A percentile compares a stretch with the other conserved stretches of the same genome.
Conservation (phyloP, 495 filamentous ascomycete genomes). For the Penicillium taxi region DNA sequence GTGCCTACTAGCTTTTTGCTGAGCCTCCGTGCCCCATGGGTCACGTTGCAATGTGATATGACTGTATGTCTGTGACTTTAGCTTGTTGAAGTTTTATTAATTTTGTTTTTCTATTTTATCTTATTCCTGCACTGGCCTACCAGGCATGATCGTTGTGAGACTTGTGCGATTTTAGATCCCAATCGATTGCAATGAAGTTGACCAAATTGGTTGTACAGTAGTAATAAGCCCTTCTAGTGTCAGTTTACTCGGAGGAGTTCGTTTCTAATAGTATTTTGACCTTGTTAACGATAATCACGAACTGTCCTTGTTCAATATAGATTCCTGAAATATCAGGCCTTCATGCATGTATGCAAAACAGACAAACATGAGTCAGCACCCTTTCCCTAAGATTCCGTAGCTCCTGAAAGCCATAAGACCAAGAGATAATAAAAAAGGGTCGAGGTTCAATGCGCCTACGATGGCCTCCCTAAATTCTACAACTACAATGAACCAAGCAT, state of each 20-base stretch:
- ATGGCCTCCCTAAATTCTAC: constrained; percentile 20
- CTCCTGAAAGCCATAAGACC: constrained; percentile 3
- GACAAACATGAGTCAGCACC: constrained; percentile 6
- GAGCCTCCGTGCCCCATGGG: constrained; percentile 1
- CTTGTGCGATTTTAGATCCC: too few relatives aligned
- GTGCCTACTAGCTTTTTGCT: neutral
- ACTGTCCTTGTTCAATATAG: too few relatives aligned
- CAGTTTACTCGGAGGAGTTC: too few relatives aligned
- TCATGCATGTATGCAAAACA: constrained; percentile 4
- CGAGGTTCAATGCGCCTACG: constrained; percentile 9
- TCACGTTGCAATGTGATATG: constrained; percentile 22
- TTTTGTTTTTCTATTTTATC: neutral
- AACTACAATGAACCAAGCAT: constrained; percentile 7
- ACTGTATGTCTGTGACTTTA: constrained; percentile 12
- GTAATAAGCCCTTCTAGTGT: too few relatives aligned
- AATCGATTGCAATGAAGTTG: too few relatives aligned
- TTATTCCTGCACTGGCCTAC: too few relatives aligned
- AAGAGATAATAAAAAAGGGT: neutral
- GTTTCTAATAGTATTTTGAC: too few relatives aligned
- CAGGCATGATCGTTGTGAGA: too few relatives aligned
- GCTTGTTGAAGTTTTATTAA: neutral
- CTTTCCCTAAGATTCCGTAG: constrained; percentile 13
- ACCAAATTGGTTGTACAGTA: too few relatives aligned
- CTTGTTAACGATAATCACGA: too few relatives aligned
- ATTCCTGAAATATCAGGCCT: neutral